Percentiles rank a stretch among this genome's conserved stretches.
These are phyloP conservation scores for Erythrophleum ivorense DNA, from an alignment of 331 rosid genomes.

Conservation along the genomic window DNA sequence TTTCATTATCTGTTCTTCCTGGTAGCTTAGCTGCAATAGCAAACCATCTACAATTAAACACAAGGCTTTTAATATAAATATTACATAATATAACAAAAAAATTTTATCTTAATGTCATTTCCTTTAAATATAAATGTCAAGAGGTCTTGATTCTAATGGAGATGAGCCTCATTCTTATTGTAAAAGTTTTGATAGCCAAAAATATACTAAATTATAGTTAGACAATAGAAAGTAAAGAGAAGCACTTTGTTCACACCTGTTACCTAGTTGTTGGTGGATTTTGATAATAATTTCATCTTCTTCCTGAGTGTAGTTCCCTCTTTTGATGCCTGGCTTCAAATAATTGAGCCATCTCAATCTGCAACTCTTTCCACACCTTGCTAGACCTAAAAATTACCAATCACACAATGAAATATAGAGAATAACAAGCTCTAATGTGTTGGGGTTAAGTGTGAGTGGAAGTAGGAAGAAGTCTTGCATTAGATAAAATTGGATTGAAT, in stretches of 20 bases:
- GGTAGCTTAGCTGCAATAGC: slow-evolving; percentile 56
- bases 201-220: too few relatives aligned
- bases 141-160: too few relatives aligned
- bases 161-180: too few relatives aligned
- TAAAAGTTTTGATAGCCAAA: too few relatives aligned
- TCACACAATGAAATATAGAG: background rate
- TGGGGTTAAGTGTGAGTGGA: too few relatives aligned
- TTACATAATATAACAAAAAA: too few relatives aligned
- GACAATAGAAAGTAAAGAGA: too few relatives aligned
- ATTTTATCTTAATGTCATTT: background rate
- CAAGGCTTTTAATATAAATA: background rate
- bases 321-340: slow-evolving; percentile 46
- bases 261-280: slow-evolving; percentile 57
- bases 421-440: too few relatives aligned
- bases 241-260: slow-evolving; percentile 44
- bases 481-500: too few relatives aligned
- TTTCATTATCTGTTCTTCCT: slow-evolving; percentile 71
- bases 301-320: slow-evolving; percentile 60
- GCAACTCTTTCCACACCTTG: slow-evolving; percentile 35
- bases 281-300: slow-evolving; percentile 65
- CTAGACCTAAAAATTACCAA: slow-evolving; percentile 36
- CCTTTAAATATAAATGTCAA: too few relatives aligned
- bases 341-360: slow-evolving; percentile 30
- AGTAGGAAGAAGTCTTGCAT: too few relatives aligned
- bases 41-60: slow-evolving; percentile 57